A percentile compares a stretch with the other conserved stretches of the same genome.
Evolutionary conservation across 805 yeast species (phyloP).

Genomic region (Pichia insulana): DNA sequence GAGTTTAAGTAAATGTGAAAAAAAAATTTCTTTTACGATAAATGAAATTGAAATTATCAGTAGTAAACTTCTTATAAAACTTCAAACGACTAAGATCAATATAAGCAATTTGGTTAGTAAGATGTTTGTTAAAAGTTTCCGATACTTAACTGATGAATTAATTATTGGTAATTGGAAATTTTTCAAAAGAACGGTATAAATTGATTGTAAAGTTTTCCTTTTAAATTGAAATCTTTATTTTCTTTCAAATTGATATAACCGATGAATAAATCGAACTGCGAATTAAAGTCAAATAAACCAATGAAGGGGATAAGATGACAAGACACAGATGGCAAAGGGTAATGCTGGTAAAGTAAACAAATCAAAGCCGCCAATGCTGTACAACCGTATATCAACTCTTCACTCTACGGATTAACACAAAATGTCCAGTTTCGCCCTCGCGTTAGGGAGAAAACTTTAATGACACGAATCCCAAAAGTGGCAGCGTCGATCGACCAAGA

Average conservation of each 20-base stretch:
- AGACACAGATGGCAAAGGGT: constrained; percentile 8
- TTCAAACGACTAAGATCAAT: too few relatives aligned
- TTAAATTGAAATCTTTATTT: constrained; percentile 1
- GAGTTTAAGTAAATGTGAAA: neutral
- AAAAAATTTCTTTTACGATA: constrained; percentile 1
- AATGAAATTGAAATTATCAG: neutral
- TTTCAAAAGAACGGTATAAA: too few relatives aligned
- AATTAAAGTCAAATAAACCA: constrained; percentile 6
- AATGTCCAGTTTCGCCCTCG: neutral
- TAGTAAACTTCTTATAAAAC: too few relatives aligned
- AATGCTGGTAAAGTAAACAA: neutral
- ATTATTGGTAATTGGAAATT: too few relatives aligned
- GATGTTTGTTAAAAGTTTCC: too few relatives aligned
- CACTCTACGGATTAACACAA: neutral
- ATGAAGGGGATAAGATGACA: constrained; percentile 1
- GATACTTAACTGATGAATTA: too few relatives aligned
- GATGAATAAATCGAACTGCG: neutral
- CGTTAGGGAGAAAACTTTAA: neutral
- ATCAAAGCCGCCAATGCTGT: neutral
- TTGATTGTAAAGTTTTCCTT: too few relatives aligned
- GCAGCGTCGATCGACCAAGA: constrained; percentile 1
- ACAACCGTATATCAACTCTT: neutral
- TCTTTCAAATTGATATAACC: constrained; percentile 4
- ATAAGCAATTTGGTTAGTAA: too few relatives aligned
- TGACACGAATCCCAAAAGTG: neutral